Evolutionary conservation across 1,139 yeast genomes (phyloP).

Genomic region (Protomyces gravidus): DNA sequence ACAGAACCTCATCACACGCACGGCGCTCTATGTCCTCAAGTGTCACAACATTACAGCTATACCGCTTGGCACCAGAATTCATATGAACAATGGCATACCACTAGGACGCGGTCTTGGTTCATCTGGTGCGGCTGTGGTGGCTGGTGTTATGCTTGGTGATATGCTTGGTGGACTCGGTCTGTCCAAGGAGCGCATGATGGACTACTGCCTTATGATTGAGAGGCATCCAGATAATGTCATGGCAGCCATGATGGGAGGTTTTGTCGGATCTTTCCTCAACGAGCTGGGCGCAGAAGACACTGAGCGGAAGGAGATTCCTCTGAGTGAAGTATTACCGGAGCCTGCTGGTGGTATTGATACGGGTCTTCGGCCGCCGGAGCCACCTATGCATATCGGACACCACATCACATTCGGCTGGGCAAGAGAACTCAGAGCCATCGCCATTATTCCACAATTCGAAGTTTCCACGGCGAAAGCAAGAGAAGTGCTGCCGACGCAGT

Average conservation of each 20-base stretch:
- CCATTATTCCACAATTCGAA: slow-evolving; percentile 89
- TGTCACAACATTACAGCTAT: slow-evolving; percentile 70
- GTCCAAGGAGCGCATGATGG: slow-evolving; percentile 76
- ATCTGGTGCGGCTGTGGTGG: slow-evolving; percentile 98
- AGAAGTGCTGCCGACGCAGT: slow-evolving; percentile 76
- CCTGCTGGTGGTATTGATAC: slow-evolving; percentile 65
- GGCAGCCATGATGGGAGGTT: slow-evolving; percentile 99
- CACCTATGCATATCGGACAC: slow-evolving; percentile 85
- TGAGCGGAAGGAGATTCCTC: slow-evolving; percentile 72
- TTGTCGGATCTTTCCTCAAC: slow-evolving; percentile 88
- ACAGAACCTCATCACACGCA: slow-evolving; percentile 78
- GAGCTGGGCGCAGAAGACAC: slow-evolving; percentile 68
- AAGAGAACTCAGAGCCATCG: slow-evolving; percentile 73
- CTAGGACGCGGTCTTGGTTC: slow-evolving; percentile 96
- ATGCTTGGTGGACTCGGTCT: slow-evolving; percentile 71
- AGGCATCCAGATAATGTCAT: slow-evolving; percentile 98
- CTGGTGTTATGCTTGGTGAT: slow-evolving; percentile 89
- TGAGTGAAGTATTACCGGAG: slow-evolving; percentile 76
- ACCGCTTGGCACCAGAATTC: slow-evolving; percentile 79
- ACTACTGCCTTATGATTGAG: slow-evolving; percentile 92
- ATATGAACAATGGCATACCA: slow-evolving; percentile 85
- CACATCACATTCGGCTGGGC: slow-evolving; percentile 84
- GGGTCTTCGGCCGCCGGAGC: slow-evolving; percentile 66
- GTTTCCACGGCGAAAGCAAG: slow-evolving; percentile 88
- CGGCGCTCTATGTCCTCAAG: slow-evolving; percentile 84